phyloP scores from a whole-genome alignment of 352 stramenopile species.

The Pythium aphanidermatum region DNA sequence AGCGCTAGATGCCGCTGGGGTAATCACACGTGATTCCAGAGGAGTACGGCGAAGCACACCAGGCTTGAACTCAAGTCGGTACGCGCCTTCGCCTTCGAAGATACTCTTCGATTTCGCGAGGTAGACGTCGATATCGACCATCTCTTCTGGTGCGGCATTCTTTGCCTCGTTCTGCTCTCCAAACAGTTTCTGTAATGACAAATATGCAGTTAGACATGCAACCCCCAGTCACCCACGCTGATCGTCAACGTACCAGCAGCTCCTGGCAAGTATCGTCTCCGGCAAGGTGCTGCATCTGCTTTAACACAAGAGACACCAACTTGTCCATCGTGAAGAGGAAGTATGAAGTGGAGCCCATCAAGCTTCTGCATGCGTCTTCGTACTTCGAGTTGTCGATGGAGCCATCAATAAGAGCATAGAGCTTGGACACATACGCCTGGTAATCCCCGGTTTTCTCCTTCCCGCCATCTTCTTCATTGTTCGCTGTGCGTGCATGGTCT shows the following conservation, averaged over 20 bases:
- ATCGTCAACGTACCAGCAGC: slow-evolving; percentile 27
- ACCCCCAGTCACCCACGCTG: too few species aligned
- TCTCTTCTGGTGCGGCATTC: slow-evolving; percentile 12
- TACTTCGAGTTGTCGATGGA: slow-evolving; percentile 86
- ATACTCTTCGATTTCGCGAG: slow-evolving; percentile 73
- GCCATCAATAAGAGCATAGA: slow-evolving; percentile 83
- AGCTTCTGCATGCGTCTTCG: slow-evolving; percentile 83
- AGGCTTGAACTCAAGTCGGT: slow-evolving; percentile 80
- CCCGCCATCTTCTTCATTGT: slow-evolving; percentile 29
- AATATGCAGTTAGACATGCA: too few species aligned
- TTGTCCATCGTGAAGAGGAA: slow-evolving; percentile 92
- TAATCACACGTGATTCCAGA: slow-evolving; percentile 42
- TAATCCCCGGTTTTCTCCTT: slow-evolving; percentile 85
- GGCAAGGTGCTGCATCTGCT: slow-evolving; percentile 86
- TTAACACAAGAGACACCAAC: slow-evolving; percentile 75
- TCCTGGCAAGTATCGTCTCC: slow-evolving; percentile 79
- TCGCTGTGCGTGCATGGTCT: slow-evolving; percentile 60
- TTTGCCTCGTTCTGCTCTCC: slow-evolving; percentile 35
- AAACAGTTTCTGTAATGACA: slow-evolving; percentile 48
- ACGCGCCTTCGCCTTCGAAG: slow-evolving; percentile 78
- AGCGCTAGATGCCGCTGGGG: slow-evolving; percentile 27
- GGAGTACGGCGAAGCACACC: slow-evolving; percentile 73
- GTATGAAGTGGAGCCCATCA: slow-evolving; percentile 88
- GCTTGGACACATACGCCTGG: slow-evolving; percentile 78
- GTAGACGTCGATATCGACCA: slow-evolving; percentile 40